phyloP scores from a whole-genome alignment of 1,284 basidiomycete species.

The Rhodofomes roseus region DNA sequence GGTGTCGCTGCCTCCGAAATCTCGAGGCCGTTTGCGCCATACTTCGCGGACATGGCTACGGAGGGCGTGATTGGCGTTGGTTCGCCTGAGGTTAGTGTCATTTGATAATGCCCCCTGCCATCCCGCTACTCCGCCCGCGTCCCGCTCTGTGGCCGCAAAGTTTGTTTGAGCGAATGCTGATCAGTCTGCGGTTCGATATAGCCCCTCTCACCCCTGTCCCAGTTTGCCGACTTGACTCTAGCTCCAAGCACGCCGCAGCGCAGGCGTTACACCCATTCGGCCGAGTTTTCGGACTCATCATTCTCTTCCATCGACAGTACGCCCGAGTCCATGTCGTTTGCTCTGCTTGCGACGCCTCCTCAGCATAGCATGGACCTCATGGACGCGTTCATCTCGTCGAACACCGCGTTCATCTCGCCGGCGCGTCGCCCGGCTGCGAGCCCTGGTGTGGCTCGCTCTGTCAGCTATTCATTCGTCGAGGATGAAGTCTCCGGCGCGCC shows the following conservation, averaged over 20 bases:
- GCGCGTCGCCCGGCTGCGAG: conserved; percentile 11
- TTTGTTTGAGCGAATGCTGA: neutral
- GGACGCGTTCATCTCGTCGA: conserved; percentile 9
- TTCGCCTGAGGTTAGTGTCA: conserved; percentile 20
- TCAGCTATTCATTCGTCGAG: conserved; percentile 27
- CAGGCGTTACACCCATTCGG: conserved; percentile 29
- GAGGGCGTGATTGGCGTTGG: conserved; percentile 14
- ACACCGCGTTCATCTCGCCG: conserved; percentile 6
- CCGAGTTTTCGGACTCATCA: conserved; percentile 50
- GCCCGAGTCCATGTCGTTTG: conserved; percentile 40
- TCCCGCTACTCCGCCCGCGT: conserved; percentile 11
- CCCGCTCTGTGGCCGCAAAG: neutral
- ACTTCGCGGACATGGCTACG: conserved; percentile 16
- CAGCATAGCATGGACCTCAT: conserved; percentile 16
- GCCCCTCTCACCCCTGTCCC: conserved; percentile 33
- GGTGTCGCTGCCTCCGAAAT: conserved; percentile 5
- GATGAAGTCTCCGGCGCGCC: conserved; percentile 18
- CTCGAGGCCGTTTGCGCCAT: conserved; percentile 11
- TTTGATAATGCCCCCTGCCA: neutral
- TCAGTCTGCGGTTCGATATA: conserved; percentile 6
- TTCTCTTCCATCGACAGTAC: conserved; percentile 56
- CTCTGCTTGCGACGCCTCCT: conserved; percentile 37
- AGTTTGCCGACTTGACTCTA: conserved; percentile 50
- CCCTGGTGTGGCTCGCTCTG: conserved; percentile 10
- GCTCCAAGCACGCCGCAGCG: conserved; percentile 47